phyloP scores from a whole-genome alignment of 75 land plant species.

The Azolla pinnata region DNA sequence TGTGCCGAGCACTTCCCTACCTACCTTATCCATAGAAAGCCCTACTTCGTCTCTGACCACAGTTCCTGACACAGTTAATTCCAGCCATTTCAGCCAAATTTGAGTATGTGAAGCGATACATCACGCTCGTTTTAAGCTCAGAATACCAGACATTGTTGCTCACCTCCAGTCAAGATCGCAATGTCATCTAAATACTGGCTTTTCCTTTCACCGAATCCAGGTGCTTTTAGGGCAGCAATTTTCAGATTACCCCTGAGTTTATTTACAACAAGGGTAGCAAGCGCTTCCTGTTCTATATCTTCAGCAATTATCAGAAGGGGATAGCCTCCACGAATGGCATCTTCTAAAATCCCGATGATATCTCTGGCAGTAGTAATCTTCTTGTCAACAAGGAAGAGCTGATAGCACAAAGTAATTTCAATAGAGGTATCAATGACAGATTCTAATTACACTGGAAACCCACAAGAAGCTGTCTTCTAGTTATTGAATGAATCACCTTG shows the following conservation, averaged over 20 bases:
- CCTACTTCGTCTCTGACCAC: constrained; percentile 62
- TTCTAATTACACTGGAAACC: too few species aligned
- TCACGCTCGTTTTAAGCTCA: too few species aligned
- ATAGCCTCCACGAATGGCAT: constrained; percentile 72
- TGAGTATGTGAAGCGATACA: too few species aligned
- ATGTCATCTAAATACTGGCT: constrained; percentile 86
- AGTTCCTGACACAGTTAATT: too few species aligned
- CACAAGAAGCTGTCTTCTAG: too few species aligned
- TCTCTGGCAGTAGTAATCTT: constrained; percentile 73
- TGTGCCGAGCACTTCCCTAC: constrained; percentile 41
- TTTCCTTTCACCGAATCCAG: constrained; percentile 81
- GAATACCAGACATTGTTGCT: too few species aligned
- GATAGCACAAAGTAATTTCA: background rate
- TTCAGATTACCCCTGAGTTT: constrained; percentile 57
- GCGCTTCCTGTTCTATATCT: constrained; percentile 75
- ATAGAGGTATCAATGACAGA: too few species aligned
- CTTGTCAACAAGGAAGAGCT: constrained; percentile 75
- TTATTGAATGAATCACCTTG: constrained; percentile 38
- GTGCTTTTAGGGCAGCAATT: constrained; percentile 80
- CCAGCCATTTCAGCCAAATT: too few species aligned
- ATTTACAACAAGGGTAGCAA: constrained; percentile 68
- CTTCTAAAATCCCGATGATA: constrained; percentile 62
- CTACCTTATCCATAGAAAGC: constrained; percentile 47
- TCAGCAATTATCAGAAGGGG: constrained; percentile 79
- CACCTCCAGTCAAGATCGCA: constrained; percentile 82